Percentiles rank a stretch among this genome's conserved stretches.
These are phyloP conservation scores for Fraxinus pennsylvanica DNA, from an alignment of 257 asterid genomes.

Conservation along the genomic window DNA sequence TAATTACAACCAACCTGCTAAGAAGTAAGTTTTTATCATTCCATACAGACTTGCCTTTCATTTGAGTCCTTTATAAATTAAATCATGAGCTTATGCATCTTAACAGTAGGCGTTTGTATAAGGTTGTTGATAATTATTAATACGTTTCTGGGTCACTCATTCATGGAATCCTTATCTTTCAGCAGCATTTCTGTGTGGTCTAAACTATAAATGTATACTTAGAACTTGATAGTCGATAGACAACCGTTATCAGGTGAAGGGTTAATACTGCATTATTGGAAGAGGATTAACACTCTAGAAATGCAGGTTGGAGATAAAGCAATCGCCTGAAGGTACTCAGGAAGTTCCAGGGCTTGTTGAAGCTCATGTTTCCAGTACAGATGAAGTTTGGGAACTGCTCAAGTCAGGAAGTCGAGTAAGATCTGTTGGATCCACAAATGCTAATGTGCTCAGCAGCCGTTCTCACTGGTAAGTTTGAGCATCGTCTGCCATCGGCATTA, in stretches of 20 bases:
- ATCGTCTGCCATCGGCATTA: constrained; percentile 5
- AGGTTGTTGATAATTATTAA: neutral
- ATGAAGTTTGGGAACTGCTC: constrained; percentile 88
- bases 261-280: neutral
- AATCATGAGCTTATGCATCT: neutral
- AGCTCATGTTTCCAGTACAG: constrained; percentile 70
- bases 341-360: constrained; percentile 98
- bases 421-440: constrained; percentile 98
- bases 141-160: neutral
- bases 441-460: constrained; percentile 95
- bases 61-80: neutral
- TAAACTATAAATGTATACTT: neutral
- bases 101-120: neutral
- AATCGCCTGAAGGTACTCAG: constrained; percentile 98
- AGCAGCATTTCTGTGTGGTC: neutral
- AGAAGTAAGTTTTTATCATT: constrained; percentile 63
- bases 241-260: neutral
- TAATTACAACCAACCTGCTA: constrained; percentile 65
- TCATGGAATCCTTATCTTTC: neutral
- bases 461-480: constrained; percentile 78
- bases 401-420: constrained; percentile 81
- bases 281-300: constrained; percentile 23
- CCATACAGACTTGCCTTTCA: constrained; percentile 19
- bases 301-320: constrained; percentile 92
- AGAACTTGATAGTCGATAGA: neutral